Conservation (phyloP, 331 rosid species). For the Rhamnella rubrinervis region DNA sequence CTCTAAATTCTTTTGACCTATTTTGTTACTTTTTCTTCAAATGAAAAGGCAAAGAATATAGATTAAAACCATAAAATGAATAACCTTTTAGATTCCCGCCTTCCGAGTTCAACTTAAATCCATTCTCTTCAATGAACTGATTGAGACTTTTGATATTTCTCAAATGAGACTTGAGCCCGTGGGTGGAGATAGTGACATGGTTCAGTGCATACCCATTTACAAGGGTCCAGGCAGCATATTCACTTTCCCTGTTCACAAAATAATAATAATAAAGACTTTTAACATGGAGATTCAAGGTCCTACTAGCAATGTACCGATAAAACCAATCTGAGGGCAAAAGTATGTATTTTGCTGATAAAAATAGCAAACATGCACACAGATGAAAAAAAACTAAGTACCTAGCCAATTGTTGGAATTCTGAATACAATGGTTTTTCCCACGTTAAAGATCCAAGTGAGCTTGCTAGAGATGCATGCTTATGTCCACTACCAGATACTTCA, state of each 20-base stretch:
- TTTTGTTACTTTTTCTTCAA: not conserved
- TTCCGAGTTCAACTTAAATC: conserved; percentile 79
- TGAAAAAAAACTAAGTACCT: conserved; percentile 42
- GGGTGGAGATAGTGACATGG: conserved; percentile 87
- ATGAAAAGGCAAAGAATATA: not conserved
- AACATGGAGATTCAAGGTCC: not conserved
- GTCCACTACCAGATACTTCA: conserved; percentile 50
- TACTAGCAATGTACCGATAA: not conserved
- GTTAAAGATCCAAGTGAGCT: conserved; percentile 78
- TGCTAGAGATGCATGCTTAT: conserved; percentile 81
- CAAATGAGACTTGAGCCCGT: conserved; percentile 68
- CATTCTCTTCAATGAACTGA: conserved; percentile 70
- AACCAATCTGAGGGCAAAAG: conserved; percentile 1
- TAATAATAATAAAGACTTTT: not conserved
- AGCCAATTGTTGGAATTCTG: conserved; percentile 78
- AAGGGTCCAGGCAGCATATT: conserved; percentile 97
- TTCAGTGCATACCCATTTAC: conserved; percentile 90
- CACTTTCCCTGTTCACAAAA: conserved; percentile 67
- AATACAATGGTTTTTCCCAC: conserved; percentile 74
- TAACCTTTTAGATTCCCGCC: conserved; percentile 91
- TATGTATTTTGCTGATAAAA: conserved; percentile 4
- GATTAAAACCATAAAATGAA: conserved; percentile 12
- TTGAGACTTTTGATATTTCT: conserved; percentile 62
- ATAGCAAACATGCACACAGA: not conserved
- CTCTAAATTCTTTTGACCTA: too few relatives aligned